Evolutionary conservation across 1,139 yeast species (phyloP).

Genomic region (Magnusiomyces ingens): DNA sequence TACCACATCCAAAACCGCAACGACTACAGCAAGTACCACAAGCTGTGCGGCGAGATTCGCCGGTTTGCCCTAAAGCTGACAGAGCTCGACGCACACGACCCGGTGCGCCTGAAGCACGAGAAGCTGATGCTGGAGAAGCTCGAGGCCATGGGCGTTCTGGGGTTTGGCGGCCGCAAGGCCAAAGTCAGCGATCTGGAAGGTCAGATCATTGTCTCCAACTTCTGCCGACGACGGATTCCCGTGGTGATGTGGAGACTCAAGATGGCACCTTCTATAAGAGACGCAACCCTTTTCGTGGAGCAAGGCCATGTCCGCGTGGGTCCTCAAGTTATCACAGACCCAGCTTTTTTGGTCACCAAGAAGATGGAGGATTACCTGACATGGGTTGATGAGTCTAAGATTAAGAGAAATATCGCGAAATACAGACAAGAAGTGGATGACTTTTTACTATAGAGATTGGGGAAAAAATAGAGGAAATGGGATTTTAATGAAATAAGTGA

Average conservation of each 20-base stretch:
- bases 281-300: slow-evolving; percentile 87
- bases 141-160: slow-evolving; percentile 76
- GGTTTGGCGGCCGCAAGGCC: slow-evolving; percentile 54
- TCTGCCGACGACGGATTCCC: slow-evolving; percentile 87
- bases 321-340: slow-evolving; percentile 90
- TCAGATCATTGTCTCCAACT: slow-evolving; percentile 82
- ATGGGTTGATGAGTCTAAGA: slow-evolving; percentile 94
- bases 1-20: slow-evolving; percentile 92
- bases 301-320: slow-evolving; percentile 99
- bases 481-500: neutral
- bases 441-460: slow-evolving; percentile 26
- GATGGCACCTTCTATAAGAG: slow-evolving; percentile 86
- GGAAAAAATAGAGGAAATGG: neutral
- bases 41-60: slow-evolving; percentile 83
- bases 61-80: slow-evolving; percentile 82
- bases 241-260: slow-evolving; percentile 92
- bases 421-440: slow-evolving; percentile 61
- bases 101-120: slow-evolving; percentile 81
- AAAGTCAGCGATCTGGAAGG: slow-evolving; percentile 92
- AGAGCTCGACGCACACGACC: slow-evolving; percentile 76
- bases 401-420: slow-evolving; percentile 80
- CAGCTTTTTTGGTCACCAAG: slow-evolving; percentile 83
- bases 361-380: slow-evolving; percentile 94
- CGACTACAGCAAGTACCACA: slow-evolving; percentile 91
- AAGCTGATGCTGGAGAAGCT: slow-evolving; percentile 78